These are phyloP conservation scores for Nitzschia sp. DNA, from an alignment of 108 stramenopile genomes.

Conservation along the genomic window DNA sequence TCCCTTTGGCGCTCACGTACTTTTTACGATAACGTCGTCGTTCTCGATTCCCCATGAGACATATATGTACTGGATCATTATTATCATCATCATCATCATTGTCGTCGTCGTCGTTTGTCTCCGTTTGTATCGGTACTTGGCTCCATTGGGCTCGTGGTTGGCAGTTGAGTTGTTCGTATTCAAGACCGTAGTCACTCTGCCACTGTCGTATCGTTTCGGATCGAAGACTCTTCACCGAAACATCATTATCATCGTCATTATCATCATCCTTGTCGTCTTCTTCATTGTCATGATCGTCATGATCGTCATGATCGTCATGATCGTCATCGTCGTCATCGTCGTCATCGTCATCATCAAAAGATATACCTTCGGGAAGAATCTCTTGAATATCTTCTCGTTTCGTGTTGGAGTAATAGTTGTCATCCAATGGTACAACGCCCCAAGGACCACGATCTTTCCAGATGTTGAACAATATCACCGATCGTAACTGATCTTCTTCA, in stretches of 20 bases:
- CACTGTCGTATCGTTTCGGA: not conserved
- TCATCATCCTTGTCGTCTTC: slow-evolving; percentile 7
- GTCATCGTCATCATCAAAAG: slow-evolving; percentile 16
- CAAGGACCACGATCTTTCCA: slow-evolving; percentile 42
- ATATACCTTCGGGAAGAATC: slow-evolving; percentile 47
- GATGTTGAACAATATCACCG: slow-evolving; percentile 53
- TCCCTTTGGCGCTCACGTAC: not conserved
- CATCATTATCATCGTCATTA: not conserved
- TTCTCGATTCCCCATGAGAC: not conserved
- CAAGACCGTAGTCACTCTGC: not conserved
- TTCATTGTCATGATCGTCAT: slow-evolving; percentile 13
- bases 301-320: not conserved
- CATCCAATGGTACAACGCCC: not conserved
- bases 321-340: slow-evolving; percentile 7
- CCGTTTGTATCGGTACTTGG: not conserved
- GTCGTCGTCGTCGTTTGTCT: not conserved
- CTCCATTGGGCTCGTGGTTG: not conserved
- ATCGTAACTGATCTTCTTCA: slow-evolving; percentile 34
- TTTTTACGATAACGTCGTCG: not conserved
- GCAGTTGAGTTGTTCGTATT: not conserved
- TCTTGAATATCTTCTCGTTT: slow-evolving; percentile 4
- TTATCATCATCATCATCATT: not conserved
- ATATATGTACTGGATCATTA: not conserved
- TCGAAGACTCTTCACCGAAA: too few species aligned
- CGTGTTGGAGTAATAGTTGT: not conserved